Base-by-base conservation (phyloP, 352 stramenopile species). In the Achlya hypogyna region DNA sequence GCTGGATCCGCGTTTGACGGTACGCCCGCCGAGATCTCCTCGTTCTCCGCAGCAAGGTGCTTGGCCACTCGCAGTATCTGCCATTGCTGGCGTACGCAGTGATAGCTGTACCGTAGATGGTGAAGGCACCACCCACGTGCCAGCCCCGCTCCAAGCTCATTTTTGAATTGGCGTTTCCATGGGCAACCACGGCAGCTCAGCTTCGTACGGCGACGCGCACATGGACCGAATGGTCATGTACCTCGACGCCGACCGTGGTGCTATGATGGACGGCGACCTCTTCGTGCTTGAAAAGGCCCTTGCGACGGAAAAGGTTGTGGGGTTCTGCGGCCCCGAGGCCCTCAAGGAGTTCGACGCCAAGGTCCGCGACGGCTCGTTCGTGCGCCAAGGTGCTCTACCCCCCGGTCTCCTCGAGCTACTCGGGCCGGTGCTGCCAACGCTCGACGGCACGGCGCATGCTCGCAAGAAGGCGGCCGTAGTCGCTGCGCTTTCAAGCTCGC, bases 271-370 rank as follows among this genome's bases (percentile, higher is more conserved):
- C 29, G 49, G 49, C 16, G 49, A 63, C 23, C 40, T 63, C 18
- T 65, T 40, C 32, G 42, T 65, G 18, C 59, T 65, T 4, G 59
- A 65, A 20, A 52, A 53, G 20, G 59, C 59, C 5, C 14, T 65
- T 5, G 31, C 59, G 23, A 45, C 42, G 12, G 59, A 65, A 25
- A 53, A 51, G 18, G 59, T 65, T 20, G 47, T 65, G 12, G 59
- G 59, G 8, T 65, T 65, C 4, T 65, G 42, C 27, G 59, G 59
- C 20, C 25, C 18, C 38, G 59, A 65, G 10, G 59, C 25, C 12
- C 18, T 65, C 29, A 28, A 51, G 12, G 35, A 34, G 14, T 65
- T 65, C 58, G 59, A 65, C 28, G 32, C 35, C 27, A 23, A 35
- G 14, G 8, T 65, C 5, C 25, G 18, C 23, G 28, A 65, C 10